Conservation (phyloP, 768 basidiomycete genomes). For the Kwoniella mangroviensis region DNA sequence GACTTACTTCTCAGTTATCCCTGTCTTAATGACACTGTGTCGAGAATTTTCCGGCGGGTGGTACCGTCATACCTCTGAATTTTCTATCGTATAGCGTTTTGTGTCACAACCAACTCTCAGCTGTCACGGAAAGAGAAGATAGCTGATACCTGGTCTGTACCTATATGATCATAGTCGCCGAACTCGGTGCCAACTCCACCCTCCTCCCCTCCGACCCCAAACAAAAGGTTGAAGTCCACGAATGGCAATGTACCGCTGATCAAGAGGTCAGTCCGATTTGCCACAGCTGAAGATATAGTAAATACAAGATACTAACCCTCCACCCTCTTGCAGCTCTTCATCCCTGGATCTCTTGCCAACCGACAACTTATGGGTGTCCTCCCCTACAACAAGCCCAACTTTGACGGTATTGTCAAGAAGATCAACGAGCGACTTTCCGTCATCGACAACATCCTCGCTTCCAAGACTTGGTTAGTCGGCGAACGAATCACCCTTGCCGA, state of each 20-base stretch:
- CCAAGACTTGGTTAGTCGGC: constrained; percentile 86
- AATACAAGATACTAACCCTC: background rate
- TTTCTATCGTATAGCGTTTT: background rate
- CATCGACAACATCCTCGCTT: constrained; percentile 73
- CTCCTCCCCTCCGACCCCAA: constrained; percentile 71
- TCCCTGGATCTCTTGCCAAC: constrained; percentile 61
- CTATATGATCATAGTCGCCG: constrained; percentile 65
- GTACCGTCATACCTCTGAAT: constrained; percentile 58
- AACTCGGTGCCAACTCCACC: constrained; percentile 73
- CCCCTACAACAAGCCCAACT: constrained; percentile 77
- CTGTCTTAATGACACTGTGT: constrained; percentile 70
- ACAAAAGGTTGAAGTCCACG: constrained; percentile 77
- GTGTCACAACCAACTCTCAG: too few species aligned
- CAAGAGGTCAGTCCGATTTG: constrained; percentile 62
- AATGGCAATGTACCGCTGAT: constrained; percentile 81
- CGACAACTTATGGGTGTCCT: constrained; percentile 60
- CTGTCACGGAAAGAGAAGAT: too few species aligned
- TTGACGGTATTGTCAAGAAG: constrained; percentile 47
- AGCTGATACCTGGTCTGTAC: too few species aligned
- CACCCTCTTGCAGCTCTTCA: constrained; percentile 43
- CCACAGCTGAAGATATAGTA: background rate
- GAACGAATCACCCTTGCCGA: constrained; percentile 96
- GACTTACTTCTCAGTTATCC: constrained; percentile 68
- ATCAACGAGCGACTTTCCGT: constrained; percentile 66
- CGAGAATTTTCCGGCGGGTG: constrained; percentile 62